Conservation (phyloP, 768 basidiomycete species). For the Russula dissimulans region DNA sequence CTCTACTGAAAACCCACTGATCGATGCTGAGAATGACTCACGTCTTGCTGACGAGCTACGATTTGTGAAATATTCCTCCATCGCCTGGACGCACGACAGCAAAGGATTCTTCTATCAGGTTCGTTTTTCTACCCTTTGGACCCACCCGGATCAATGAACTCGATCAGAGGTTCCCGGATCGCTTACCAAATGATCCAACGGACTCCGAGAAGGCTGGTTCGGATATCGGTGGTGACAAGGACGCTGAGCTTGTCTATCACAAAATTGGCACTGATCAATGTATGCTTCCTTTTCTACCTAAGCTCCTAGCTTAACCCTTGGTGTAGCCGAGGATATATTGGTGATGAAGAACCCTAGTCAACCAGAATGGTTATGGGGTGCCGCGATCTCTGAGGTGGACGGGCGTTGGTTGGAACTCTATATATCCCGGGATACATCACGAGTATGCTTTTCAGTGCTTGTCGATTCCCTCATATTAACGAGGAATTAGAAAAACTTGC, state of each 20-base stretch:
- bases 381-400: conserved; percentile 48
- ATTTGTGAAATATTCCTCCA: conserved; percentile 66
- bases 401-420: conserved; percentile 53
- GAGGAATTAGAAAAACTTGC: conserved; percentile 48
- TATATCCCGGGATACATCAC: conserved; percentile 50
- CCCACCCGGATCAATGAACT: not conserved
- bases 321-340: conserved; percentile 56
- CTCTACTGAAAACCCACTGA: conserved; percentile 49
- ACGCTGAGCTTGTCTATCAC: conserved; percentile 75
- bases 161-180: conserved; percentile 47
- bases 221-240: conserved; percentile 50
- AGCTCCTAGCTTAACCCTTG: not conserved
- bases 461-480: not conserved
- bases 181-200: conserved; percentile 35
- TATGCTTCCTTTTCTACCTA: conserved; percentile 25
- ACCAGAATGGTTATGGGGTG: conserved; percentile 56
- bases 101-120: conserved; percentile 82
- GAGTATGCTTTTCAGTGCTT: conserved; percentile 30
- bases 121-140: conserved; percentile 7
- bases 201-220: conserved; percentile 46
- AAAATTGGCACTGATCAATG: conserved; percentile 61
- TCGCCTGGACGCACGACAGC: conserved; percentile 69
- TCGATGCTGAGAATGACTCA: conserved; percentile 35
- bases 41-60: conserved; percentile 58
- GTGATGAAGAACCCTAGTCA: conserved; percentile 55